Base-by-base conservation (phyloP, 2,329 filamentous ascomycete species). In the Dactylellina sp. region DNA sequence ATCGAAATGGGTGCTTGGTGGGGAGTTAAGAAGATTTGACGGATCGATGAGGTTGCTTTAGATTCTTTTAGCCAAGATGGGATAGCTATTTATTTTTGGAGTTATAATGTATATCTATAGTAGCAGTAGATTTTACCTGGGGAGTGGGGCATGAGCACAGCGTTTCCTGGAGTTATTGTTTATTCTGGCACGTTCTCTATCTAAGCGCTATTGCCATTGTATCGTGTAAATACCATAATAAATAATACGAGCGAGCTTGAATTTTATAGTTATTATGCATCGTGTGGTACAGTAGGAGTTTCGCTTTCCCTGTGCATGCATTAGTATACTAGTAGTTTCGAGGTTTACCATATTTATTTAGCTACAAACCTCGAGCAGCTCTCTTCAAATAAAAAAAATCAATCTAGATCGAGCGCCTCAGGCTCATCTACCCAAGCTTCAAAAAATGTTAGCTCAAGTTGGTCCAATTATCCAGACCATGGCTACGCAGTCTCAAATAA, bases 1-100 rank as follows among this genome's bases (percentile, higher is more conserved):
- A 83, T 97, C 18, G 87, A 89, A 81, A 81, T 88, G 70, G 87
- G 87, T 46, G 86, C 87, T 14, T 89, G 87, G 87, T 89, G 86
- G 86, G 87, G 85, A 59, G 84, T 83, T 76, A 89, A 88, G 79
- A 82, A 81, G 77, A 85, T 79, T 81, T 62, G 7, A 52, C 7
- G n/a, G 42, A 12, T 24, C 1, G 14, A 18, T 7, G 12, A 55
- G 28, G 4, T 18, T 28, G 14, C 6, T 4, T 7, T 46, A 2
- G 12, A 40, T 32, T 5, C 20, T 47, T 32, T 35, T 63, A 6
- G 24, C 6, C 32, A 3, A 25, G n/a, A 18, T 32, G 37, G 16
- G 28, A 25, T 20, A 12, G 39, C 11, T 50, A 9, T 14, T 7
- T 22, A 6, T 39, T 40, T 24, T 22, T 39, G 53, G 37, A 16